Conservation (phyloP, 495 filamentous ascomycete species). For the Aspergillus homomorphus region DNA sequence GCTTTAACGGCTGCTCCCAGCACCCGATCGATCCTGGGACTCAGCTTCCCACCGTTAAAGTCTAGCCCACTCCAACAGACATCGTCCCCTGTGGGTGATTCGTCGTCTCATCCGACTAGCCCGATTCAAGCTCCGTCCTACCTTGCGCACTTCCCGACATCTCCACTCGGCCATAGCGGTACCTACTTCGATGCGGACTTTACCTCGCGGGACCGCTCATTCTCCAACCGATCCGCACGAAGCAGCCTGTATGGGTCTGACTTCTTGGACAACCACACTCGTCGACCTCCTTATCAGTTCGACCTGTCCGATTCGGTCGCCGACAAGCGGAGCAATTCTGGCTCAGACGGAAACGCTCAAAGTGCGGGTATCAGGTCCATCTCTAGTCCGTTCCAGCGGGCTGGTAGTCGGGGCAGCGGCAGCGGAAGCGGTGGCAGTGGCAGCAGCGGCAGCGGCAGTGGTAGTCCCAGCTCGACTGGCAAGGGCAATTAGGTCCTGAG, state of each 20-base stretch:
- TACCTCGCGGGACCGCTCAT: conserved; percentile 41
- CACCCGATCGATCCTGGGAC: conserved; percentile 37
- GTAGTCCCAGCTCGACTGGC: conserved; percentile 44
- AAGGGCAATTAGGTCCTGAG: conserved; percentile 20
- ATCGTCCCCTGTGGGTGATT: conserved; percentile 34
- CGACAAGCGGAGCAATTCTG: conserved; percentile 33
- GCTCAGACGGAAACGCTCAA: conserved; percentile 33
- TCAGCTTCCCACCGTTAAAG: conserved; percentile 37
- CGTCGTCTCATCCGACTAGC: conserved; percentile 40
- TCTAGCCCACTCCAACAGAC: conserved; percentile 43
- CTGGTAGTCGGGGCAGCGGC: conserved; percentile 44
- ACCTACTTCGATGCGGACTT: conserved; percentile 39
- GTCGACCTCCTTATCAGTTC: conserved; percentile 32
- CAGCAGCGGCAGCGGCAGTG: conserved; percentile 41
- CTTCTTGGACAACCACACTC: conserved; percentile 32
- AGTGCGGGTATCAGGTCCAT: conserved; percentile 31
- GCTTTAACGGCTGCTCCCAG: conserved; percentile 29
- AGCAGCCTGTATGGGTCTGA: conserved; percentile 44
- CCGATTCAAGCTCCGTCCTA: conserved; percentile 35
- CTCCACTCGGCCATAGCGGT: conserved; percentile 30
- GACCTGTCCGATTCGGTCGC: conserved; percentile 36
- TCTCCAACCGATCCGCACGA: conserved; percentile 45
- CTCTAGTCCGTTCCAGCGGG: conserved; percentile 43
- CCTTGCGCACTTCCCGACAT: conserved; percentile 37
- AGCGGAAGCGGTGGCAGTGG: conserved; percentile 44